phyloP scores from a whole-genome alignment of 257 asterid species.

The Petrea volubilis region DNA sequence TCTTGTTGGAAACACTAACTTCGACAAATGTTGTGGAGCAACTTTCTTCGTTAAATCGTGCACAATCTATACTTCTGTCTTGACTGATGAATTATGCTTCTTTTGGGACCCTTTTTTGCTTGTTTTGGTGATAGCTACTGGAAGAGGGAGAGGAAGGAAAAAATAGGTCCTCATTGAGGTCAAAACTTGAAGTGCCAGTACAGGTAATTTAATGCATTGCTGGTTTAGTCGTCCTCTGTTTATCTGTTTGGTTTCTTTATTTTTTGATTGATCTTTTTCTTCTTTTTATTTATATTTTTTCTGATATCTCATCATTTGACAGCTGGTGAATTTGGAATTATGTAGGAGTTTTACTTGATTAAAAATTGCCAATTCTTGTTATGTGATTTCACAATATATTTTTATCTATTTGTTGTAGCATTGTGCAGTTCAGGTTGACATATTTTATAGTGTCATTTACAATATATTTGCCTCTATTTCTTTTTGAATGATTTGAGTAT shows the following conservation, averaged over 20 bases:
- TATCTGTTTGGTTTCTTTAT: slow-evolving; percentile 14
- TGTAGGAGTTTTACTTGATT: not conserved
- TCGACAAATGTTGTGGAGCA: not conserved
- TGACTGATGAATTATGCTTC: slow-evolving; percentile 15
- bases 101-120: slow-evolving; percentile 14
- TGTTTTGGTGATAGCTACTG: slow-evolving; percentile 58
- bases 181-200: slow-evolving; percentile 95
- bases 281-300: slow-evolving; percentile 12
- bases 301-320: not conserved
- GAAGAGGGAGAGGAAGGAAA: slow-evolving; percentile 98
- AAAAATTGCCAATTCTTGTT: not conserved
- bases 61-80: not conserved
- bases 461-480: not conserved
- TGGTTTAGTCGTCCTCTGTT: slow-evolving; percentile 8
- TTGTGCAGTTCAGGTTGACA: not conserved
- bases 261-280: not conserved
- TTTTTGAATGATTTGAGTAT: not conserved
- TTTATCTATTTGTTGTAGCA: not conserved
- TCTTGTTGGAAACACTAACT: not conserved
- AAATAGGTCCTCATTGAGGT: slow-evolving; percentile 62
- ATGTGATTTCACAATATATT: not conserved
- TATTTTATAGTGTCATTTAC: not conserved
- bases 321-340: not conserved
- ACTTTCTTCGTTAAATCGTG: slow-evolving; percentile 3
- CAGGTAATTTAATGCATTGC: slow-evolving; percentile 60